These are phyloP conservation scores for Annulohypoxylon truncatum DNA, from an alignment of 2,329 filamentous ascomycete species.

Conservation along the genomic window DNA sequence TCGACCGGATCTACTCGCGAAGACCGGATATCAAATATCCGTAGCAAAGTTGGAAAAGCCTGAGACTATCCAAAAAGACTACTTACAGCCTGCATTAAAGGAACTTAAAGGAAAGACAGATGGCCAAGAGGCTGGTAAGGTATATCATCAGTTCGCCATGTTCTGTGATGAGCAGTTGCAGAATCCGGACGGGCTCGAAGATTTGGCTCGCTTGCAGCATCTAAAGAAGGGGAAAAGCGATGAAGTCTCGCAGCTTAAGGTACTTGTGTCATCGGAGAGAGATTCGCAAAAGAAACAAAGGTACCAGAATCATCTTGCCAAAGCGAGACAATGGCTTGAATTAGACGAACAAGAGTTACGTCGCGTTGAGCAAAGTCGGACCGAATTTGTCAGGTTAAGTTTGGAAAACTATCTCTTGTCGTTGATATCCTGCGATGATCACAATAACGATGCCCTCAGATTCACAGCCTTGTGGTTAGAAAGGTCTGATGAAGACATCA, in stretches of 20 bases:
- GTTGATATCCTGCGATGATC: slow-evolving; percentile 84
- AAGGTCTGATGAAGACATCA: slow-evolving; percentile 77
- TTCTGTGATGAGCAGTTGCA: slow-evolving; percentile 97
- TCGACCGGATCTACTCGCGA: slow-evolving; percentile 83
- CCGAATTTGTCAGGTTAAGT: slow-evolving; percentile 86
- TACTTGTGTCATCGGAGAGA: slow-evolving; percentile 62
- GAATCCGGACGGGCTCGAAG: slow-evolving; percentile 84
- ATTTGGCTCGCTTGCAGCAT: slow-evolving; percentile 82
- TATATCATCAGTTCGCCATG: slow-evolving; percentile 93
- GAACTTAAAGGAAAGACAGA: slow-evolving; percentile 77
- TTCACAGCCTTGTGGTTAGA: slow-evolving; percentile 97
- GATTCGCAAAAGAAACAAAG: slow-evolving; percentile 65
- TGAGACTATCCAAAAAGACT: slow-evolving; percentile 87
- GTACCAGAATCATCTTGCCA: slow-evolving; percentile 71
- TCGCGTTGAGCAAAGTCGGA: slow-evolving; percentile 78
- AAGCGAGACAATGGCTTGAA: slow-evolving; percentile 89
- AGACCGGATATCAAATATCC: slow-evolving; percentile 88
- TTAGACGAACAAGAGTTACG: slow-evolving; percentile 89
- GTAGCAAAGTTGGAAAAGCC: slow-evolving; percentile 92
- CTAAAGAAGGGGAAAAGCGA: slow-evolving; percentile 83
- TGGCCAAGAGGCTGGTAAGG: slow-evolving; percentile 82
- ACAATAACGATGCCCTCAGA: slow-evolving; percentile 89
- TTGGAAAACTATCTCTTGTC: slow-evolving; percentile 93
- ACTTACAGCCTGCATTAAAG: slow-evolving; percentile 84
- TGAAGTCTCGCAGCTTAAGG: slow-evolving; percentile 80